These are phyloP conservation scores for Polygonum maritimum DNA, from an alignment of 148 eudicot genomes.

Conservation along the genomic window DNA sequence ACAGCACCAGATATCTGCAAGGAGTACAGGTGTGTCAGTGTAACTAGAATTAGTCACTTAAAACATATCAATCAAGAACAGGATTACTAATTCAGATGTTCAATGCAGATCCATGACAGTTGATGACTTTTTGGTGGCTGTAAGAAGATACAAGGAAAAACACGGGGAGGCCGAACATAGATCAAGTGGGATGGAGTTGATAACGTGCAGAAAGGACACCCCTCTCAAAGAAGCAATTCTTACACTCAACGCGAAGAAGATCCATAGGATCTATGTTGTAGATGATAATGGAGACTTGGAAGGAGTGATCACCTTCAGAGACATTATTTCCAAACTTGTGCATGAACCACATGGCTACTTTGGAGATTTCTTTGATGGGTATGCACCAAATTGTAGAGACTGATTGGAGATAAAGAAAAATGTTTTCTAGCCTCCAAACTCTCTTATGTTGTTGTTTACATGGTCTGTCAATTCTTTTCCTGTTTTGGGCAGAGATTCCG, in stretches of 20 bases:
- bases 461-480: too few species aligned
- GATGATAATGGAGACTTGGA: slow-evolving; percentile 54
- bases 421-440: too few species aligned
- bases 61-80: neutral
- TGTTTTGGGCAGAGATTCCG: too few species aligned
- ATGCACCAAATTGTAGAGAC: slow-evolving; percentile 2
- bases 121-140: slow-evolving; percentile 71
- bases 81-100: neutral
- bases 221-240: slow-evolving; percentile 60
- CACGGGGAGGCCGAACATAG: slow-evolving; percentile 33
- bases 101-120: slow-evolving; percentile 83
- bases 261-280: slow-evolving; percentile 68
- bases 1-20: slow-evolving; percentile 79
- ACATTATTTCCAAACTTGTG: slow-evolving; percentile 87
- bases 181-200: slow-evolving; percentile 33
- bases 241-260: slow-evolving; percentile 58
- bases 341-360: slow-evolving; percentile 88
- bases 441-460: too few species aligned
- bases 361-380: slow-evolving; percentile 91
- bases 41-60: neutral
- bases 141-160: slow-evolving; percentile 50
- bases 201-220: slow-evolving; percentile 48
- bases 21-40: slow-evolving; percentile 15
- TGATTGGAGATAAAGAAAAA: neutral
- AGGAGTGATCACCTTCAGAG: slow-evolving; percentile 84